Evolutionary conservation across 2,329 filamentous ascomycete species (phyloP).

Genomic region (Fusarium drepaniforme): DNA sequence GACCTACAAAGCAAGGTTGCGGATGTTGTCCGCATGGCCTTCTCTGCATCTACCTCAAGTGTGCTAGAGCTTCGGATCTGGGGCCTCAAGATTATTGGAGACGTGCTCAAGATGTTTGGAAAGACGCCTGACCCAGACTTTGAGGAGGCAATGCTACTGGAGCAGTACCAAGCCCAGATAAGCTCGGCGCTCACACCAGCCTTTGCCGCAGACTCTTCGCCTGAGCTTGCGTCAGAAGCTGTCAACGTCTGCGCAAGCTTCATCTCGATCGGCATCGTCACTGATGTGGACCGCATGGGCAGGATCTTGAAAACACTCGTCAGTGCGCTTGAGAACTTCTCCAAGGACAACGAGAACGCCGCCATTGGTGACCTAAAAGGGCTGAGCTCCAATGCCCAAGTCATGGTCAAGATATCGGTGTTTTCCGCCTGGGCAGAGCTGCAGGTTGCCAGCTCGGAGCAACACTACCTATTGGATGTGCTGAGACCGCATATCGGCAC

Average conservation of each 20-base stretch:
- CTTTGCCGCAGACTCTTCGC: constrained; percentile 95
- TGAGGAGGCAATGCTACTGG: constrained; percentile 93
- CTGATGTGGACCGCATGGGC: constrained; percentile 98
- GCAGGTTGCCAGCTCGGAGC: constrained; percentile 93
- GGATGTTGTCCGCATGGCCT: constrained; percentile 96
- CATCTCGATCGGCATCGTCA: constrained; percentile 96
- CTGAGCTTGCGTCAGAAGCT: constrained; percentile 94
- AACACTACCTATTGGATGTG: constrained; percentile 89
- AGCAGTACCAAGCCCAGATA: constrained; percentile 99
- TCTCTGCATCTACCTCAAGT: constrained; percentile 94
- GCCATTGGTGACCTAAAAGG: constrained; percentile 94
- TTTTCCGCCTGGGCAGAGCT: constrained; percentile 98
- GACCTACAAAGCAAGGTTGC: constrained; percentile 87
- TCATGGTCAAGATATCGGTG: constrained; percentile 98
- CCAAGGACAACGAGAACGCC: constrained; percentile 81
- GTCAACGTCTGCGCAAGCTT: constrained; percentile 99
- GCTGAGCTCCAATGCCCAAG: constrained; percentile 93
- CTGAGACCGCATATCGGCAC: constrained; percentile 90
- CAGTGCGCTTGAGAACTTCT: constrained; percentile 91
- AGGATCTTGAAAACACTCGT: constrained; percentile 95
- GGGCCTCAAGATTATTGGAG: constrained; percentile 93
- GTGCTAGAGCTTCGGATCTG: constrained; percentile 91
- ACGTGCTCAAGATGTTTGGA: constrained; percentile 94
- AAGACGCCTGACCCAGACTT: constrained; percentile 97
- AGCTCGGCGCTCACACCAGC: constrained; percentile 96